These are phyloP conservation scores for Aureobasidium namibiae DNA, from an alignment of 2,329 filamentous ascomycete genomes.

Conservation along the genomic window DNA sequence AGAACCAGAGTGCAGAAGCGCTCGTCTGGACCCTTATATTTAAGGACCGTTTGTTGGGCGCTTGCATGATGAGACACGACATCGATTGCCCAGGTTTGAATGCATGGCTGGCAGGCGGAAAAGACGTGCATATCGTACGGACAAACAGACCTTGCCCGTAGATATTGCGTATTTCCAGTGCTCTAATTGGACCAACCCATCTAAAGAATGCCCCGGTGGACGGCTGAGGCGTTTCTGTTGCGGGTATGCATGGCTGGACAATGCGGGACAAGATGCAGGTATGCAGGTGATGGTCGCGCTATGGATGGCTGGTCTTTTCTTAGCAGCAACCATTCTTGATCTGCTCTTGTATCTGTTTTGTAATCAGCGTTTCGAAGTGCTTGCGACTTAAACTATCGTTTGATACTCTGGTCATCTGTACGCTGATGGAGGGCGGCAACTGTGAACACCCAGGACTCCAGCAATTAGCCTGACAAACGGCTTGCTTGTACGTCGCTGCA, in stretches of 20 bases:
- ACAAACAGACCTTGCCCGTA: background rate
- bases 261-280: background rate
- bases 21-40: background rate
- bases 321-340: background rate
- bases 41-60: background rate
- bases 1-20: background rate
- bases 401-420: background rate
- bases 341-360: background rate
- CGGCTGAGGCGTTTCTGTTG: background rate
- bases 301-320: constrained; percentile 3
- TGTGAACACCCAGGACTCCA: background rate
- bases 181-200: background rate
- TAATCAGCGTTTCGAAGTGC: background rate
- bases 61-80: background rate
- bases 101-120: background rate
- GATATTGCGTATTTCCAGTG: background rate
- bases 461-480: background rate
- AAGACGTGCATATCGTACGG: background rate
- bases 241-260: constrained; percentile 5
- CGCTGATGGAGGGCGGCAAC: background rate
- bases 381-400: background rate
- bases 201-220: background rate
- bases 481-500: background rate
- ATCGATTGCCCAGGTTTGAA: background rate
- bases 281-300: background rate